These are phyloP conservation scores for Amanita phalloides DNA, from an alignment of 768 basidiomycete species.

Conservation along the genomic window DNA sequence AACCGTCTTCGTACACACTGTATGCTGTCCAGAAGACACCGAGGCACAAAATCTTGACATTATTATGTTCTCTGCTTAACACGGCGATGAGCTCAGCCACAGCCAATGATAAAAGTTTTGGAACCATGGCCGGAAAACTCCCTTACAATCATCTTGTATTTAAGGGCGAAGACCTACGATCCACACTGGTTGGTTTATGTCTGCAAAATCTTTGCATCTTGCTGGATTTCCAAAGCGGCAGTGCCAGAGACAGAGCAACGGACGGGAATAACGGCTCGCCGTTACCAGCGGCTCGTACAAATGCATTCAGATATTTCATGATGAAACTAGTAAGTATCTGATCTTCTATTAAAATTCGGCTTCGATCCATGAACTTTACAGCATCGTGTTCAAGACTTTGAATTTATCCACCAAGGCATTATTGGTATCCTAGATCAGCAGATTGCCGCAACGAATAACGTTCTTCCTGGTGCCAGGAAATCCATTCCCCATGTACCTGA, in stretches of 20 bases:
- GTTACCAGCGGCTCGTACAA: constrained; percentile 55
- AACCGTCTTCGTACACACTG: constrained; percentile 67
- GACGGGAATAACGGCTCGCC: constrained; percentile 32
- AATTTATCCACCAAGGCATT: constrained; percentile 72
- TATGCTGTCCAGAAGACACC: constrained; percentile 69
- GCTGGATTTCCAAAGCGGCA: constrained; percentile 74
- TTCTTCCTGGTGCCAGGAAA: constrained; percentile 80
- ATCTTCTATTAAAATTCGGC: constrained; percentile 3
- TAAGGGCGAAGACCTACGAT: constrained; percentile 76
- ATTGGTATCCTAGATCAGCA: constrained; percentile 62
- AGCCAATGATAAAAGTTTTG: constrained; percentile 40
- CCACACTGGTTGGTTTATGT: constrained; percentile 61
- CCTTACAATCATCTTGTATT: constrained; percentile 88
- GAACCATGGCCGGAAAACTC: constrained; percentile 63
- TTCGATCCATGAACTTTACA: constrained; percentile 18
- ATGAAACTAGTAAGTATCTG: constrained; percentile 64
- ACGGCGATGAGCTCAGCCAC: constrained; percentile 69
- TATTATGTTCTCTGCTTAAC: constrained; percentile 90
- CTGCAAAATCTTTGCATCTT: constrained; percentile 71
- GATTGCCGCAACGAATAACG: constrained; percentile 57
- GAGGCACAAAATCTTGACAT: constrained; percentile 77
- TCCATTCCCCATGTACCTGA: constrained; percentile 77
- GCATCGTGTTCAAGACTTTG: constrained; percentile 88
- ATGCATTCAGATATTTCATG: constrained; percentile 87
- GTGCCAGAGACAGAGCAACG: constrained; percentile 44